phyloP scores from a whole-genome alignment of 176 grass and related monocot genomes.

The Bromus sterilis region DNA sequence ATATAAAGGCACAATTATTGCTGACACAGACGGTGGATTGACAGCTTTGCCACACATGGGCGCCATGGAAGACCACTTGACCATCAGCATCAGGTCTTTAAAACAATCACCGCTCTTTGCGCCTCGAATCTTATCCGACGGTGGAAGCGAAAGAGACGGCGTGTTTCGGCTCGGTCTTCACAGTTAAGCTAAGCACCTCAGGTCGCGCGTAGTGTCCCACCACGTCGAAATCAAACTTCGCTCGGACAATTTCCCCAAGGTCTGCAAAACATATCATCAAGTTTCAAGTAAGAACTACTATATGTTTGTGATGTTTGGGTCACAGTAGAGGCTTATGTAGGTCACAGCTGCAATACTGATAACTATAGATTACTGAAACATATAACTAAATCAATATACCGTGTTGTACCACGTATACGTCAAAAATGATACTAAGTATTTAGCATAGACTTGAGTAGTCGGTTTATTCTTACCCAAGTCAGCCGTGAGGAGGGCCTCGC shows the following conservation, averaged over 20 bases:
- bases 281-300: background rate
- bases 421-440: background rate
- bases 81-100: background rate
- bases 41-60: background rate
- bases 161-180: conserved; percentile 49
- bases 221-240: conserved; percentile 96
- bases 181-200: conserved; percentile 78
- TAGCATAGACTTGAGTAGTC: background rate
- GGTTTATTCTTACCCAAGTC: conserved; percentile 62
- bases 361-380: background rate
- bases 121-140: background rate
- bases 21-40: background rate
- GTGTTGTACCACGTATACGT: background rate
- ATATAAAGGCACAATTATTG: conserved; percentile 5
- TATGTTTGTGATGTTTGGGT: background rate
- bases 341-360: background rate
- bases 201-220: conserved; percentile 86
- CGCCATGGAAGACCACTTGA: background rate
- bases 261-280: conserved; percentile 35
- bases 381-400: background rate
- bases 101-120: background rate
- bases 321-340: background rate
- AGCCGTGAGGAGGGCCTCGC: conserved; percentile 80
- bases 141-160: conserved; percentile 59
- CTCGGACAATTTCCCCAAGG: conserved; percentile 77